Conservation (phyloP, 495 filamentous ascomycete genomes). For the Penicillium angulare region DNA sequence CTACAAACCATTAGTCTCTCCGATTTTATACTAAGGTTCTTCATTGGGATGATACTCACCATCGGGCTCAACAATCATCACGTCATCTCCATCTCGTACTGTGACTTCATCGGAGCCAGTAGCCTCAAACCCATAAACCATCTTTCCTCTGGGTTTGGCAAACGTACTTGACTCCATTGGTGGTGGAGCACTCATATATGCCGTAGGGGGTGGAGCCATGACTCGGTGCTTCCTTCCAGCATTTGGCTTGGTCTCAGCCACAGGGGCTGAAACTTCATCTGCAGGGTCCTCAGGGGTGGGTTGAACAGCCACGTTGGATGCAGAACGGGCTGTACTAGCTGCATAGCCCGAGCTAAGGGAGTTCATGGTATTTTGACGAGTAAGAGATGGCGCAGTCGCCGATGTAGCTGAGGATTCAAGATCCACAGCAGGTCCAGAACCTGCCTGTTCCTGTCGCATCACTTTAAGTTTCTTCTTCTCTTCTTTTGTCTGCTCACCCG, state of each 20-base stretch:
- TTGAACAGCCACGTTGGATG: constrained; percentile 55
- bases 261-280: constrained; percentile 32
- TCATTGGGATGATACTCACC: constrained; percentile 54
- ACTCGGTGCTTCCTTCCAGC: constrained; percentile 62
- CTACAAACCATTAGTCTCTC: constrained; percentile 48
- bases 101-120: constrained; percentile 76
- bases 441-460: constrained; percentile 77
- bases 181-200: constrained; percentile 69
- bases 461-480: constrained; percentile 89
- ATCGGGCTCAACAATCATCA: constrained; percentile 81
- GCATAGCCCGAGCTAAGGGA: constrained; percentile 88
- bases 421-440: constrained; percentile 45
- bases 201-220: constrained; percentile 80
- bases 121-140: constrained; percentile 84
- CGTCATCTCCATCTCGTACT: constrained; percentile 71
- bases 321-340: constrained; percentile 71
- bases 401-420: constrained; percentile 37
- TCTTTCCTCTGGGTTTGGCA: constrained; percentile 66
- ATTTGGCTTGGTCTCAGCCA: constrained; percentile 37
- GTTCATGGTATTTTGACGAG: constrained; percentile 86
- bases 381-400: constrained; percentile 53
- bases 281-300: constrained; percentile 30
- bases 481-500: constrained; percentile 89
- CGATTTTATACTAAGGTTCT: background rate
- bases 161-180: constrained; percentile 20